Percentiles rank a stretch among this genome's conserved stretches.
Evolutionary conservation across 371 early-diverging fungal species (phyloP).

Genomic region (Apophysomyces ossiformis): DNA sequence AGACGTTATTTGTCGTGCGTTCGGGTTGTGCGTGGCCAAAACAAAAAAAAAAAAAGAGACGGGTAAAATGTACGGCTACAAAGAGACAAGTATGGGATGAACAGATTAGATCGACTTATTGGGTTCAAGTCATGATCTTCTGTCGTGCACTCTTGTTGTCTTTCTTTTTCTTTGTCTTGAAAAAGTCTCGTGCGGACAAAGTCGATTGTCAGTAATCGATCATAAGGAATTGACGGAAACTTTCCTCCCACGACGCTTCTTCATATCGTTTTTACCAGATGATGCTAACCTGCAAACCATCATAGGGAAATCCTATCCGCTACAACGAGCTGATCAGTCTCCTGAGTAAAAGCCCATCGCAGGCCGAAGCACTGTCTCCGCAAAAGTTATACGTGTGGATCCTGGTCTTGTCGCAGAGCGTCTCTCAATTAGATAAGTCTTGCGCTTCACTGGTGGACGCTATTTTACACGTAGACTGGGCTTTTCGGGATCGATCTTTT

Average conservation of each 20-base stretch:
- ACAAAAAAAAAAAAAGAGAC: conserved; percentile 22
- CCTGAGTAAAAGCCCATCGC: conserved; percentile 43
- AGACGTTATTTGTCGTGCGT: conserved; percentile 20
- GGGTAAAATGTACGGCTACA: conserved; percentile 10
- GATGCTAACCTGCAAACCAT: neutral
- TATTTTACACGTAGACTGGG: conserved; percentile 74
- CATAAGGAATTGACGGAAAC: conserved; percentile 36
- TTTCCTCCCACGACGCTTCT: conserved; percentile 20
- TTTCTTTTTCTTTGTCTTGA: conserved; percentile 10
- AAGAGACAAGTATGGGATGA: conserved; percentile 9
- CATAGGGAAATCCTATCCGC: conserved; percentile 52
- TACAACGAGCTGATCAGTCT: conserved; percentile 59
- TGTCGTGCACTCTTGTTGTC: conserved; percentile 11
- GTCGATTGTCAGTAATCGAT: conserved; percentile 9
- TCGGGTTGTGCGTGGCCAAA: conserved; percentile 42
- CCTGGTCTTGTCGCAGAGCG: conserved; percentile 55
- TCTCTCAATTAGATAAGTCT: conserved; percentile 57
- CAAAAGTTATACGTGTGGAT: conserved; percentile 57
- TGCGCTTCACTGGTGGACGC: conserved; percentile 74
- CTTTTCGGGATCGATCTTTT: conserved; percentile 61
- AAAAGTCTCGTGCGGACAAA: conserved; percentile 18
- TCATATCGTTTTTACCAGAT: neutral
- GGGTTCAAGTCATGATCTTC: conserved; percentile 12
- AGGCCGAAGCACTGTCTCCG: conserved; percentile 54
- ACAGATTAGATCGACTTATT: conserved; percentile 14